phyloP scores from a whole-genome alignment of 148 eudicot species.

The Cornus suecica region DNA sequence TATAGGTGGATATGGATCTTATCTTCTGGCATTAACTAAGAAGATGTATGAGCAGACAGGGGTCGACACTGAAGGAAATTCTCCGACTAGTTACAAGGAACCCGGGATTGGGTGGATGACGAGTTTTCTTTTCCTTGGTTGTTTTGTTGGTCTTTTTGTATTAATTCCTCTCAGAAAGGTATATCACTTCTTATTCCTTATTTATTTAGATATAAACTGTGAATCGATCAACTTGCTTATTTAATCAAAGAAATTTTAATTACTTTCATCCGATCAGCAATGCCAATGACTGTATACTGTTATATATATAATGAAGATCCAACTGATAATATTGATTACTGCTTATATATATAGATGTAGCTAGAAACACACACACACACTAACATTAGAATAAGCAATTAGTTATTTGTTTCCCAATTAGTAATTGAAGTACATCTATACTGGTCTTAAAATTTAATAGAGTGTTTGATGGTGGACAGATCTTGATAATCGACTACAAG shows the following conservation, averaged over 20 bases:
- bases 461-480: conserved; percentile 14
- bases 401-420: no score
- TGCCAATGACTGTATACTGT: no score
- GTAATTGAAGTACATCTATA: background rate
- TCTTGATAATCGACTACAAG: conserved; percentile 46
- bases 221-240: background rate
- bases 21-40: conserved; percentile 65
- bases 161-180: conserved; percentile 87
- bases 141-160: conserved; percentile 69
- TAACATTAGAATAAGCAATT: background rate
- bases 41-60: conserved; percentile 73
- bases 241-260: no score
- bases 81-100: conserved; percentile 48
- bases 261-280: background rate
- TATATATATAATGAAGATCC: no score
- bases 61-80: conserved; percentile 58
- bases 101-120: conserved; percentile 73
- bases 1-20: conserved; percentile 76
- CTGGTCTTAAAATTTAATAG: background rate
- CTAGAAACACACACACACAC: background rate
- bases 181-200: background rate
- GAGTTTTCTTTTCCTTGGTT: conserved; percentile 56
- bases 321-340: no score
- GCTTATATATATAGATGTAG: no score
- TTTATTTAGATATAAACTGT: background rate